phyloP scores from a whole-genome alignment of 2,329 filamentous ascomycete species.

The Phialocephala sp. region DNA sequence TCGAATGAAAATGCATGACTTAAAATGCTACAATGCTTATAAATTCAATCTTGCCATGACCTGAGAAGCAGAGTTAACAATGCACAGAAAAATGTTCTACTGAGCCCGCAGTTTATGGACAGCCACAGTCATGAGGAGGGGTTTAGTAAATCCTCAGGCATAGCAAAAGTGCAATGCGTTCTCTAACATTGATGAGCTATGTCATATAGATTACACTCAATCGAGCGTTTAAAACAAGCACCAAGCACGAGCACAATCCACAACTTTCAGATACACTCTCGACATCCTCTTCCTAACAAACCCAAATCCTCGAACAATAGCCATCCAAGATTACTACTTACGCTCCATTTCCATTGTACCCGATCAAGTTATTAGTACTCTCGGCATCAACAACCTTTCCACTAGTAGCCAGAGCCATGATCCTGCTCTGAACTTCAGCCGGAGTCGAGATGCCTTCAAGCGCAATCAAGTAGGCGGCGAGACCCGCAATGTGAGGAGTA shows the following conservation, averaged over 20 bases:
- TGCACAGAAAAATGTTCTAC: too few relatives aligned
- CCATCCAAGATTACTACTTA: conserved; percentile 25
- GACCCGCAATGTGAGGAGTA: conserved; percentile 63
- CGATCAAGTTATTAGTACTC: conserved; percentile 57
- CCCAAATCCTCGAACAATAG: not conserved
- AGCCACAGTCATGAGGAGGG: too few relatives aligned
- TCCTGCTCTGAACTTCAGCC: conserved; percentile 50
- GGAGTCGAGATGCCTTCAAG: conserved; percentile 52
- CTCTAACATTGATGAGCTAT: too few relatives aligned
- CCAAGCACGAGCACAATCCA: not conserved
- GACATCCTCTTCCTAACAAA: not conserved
- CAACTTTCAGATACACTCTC: not conserved
- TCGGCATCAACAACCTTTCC: conserved; percentile 49
- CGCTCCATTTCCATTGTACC: conserved; percentile 57
- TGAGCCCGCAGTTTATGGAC: too few relatives aligned
- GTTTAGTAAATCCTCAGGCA: too few relatives aligned
- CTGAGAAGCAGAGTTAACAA: too few relatives aligned
- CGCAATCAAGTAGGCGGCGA: conserved; percentile 63
- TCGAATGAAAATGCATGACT: too few relatives aligned
- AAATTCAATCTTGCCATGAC: too few relatives aligned
- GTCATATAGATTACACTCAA: too few relatives aligned
- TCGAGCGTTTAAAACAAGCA: not conserved
- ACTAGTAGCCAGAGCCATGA: conserved; percentile 50
- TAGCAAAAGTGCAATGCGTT: too few relatives aligned
- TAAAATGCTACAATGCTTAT: too few relatives aligned